These are phyloP conservation scores for Annona squamosa DNA, from an alignment of 164 flowering plant species.

Conservation along the genomic window DNA sequence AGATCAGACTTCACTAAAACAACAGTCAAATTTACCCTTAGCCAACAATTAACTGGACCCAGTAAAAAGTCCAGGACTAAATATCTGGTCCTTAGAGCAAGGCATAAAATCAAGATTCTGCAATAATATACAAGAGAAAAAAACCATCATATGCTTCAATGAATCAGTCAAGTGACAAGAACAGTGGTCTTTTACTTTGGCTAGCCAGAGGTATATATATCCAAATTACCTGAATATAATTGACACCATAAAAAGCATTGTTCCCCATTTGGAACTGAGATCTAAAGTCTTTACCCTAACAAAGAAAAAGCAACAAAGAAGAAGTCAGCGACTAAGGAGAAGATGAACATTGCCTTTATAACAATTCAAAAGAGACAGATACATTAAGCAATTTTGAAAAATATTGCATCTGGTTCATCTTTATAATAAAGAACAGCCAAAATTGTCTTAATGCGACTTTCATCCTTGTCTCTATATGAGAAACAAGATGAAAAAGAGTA, in stretches of 20 bases:
- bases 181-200: not conserved
- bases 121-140: not conserved
- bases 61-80: not conserved
- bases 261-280: slow-evolving; percentile 78
- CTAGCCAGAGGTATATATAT: not conserved
- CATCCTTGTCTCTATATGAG: not conserved
- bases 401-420: not conserved
- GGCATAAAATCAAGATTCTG: not conserved
- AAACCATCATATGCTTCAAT: not conserved
- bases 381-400: not conserved
- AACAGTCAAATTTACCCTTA: not conserved
- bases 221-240: slow-evolving; percentile 76
- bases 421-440: not conserved
- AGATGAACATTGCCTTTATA: not conserved
- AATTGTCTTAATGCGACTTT: not conserved
- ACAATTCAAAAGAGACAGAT: not conserved
- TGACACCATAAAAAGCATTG: slow-evolving; percentile 76
- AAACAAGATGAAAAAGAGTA: not conserved
- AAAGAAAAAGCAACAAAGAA: slow-evolving; percentile 3
- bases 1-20: not conserved
- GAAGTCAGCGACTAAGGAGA: not conserved
- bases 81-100: not conserved
- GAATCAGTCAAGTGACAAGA: not conserved
- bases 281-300: slow-evolving; percentile 81
- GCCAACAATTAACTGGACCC: not conserved